A percentile compares a stretch with the other conserved stretches of the same genome.
These are phyloP conservation scores for Eucalyptus sp. DNA, from an alignment of 345 rosid species.

Conservation along the genomic window DNA sequence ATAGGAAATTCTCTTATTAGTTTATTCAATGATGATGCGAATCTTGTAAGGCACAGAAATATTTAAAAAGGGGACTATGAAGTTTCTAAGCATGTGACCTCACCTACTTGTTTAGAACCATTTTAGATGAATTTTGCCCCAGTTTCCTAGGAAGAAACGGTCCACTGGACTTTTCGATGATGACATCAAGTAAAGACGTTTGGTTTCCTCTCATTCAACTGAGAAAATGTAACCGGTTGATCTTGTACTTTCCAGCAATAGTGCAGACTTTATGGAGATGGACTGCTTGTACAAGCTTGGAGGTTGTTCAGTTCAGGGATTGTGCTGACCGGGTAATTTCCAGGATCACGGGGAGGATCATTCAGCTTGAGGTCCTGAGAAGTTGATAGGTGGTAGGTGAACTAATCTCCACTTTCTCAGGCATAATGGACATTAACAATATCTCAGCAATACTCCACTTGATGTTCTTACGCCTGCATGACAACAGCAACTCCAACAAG, in stretches of 20 bases:
- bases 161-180: too few relatives aligned
- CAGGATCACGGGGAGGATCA: neutral
- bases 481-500: neutral
- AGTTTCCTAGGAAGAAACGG: neutral
- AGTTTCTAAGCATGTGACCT: neutral
- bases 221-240: neutral
- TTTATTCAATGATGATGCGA: neutral
- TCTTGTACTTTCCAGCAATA: neutral
- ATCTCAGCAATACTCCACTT: neutral
- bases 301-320: neutral
- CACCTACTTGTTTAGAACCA: neutral
- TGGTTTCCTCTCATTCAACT: neutral
- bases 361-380: neutral
- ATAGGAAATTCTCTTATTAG: neutral
- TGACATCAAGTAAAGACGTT: neutral
- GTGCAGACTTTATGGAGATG: neutral
- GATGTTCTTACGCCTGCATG: neutral
- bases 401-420: neutral
- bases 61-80: neutral
- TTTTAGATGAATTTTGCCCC: neutral
- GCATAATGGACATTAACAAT: neutral
- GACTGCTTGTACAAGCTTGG: neutral
- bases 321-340: neutral
- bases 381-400: neutral
- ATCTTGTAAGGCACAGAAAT: too few relatives aligned